Conservation (phyloP, 2,329 filamentous ascomycete genomes). For the Epichloe festucae region DNA sequence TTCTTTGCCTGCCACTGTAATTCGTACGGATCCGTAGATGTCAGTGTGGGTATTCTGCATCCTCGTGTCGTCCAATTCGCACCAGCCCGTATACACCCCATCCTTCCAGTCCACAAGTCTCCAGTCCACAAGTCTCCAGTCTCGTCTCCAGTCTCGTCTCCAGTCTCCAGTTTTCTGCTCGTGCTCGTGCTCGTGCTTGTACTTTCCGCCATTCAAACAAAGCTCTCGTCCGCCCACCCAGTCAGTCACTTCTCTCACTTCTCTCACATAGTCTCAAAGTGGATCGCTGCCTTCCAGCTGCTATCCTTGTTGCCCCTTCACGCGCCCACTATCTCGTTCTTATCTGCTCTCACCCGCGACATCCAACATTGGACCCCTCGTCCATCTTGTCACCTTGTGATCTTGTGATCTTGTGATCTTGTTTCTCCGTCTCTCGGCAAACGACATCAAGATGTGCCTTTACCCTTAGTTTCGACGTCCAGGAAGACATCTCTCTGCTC, state of each 20-base stretch:
- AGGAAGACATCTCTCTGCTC: neutral
- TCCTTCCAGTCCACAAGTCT: neutral
- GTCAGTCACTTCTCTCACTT: too few species aligned
- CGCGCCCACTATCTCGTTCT: neutral
- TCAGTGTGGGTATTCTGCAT: too few species aligned
- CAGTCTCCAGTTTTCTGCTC: neutral
- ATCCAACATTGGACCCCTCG: neutral
- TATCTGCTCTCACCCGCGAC: constrained; percentile 1
- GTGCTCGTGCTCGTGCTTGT: neutral
- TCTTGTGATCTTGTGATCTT: neutral
- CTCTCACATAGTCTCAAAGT: neutral
- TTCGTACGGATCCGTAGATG: too few species aligned
- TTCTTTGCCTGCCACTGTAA: too few species aligned
- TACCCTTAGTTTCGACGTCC: neutral
- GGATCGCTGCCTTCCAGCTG: neutral
- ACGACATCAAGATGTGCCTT: neutral
- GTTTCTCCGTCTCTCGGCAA: neutral
- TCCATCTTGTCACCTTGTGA: neutral
- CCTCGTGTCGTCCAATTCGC: neutral
- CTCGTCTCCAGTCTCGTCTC: too few species aligned
- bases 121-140: too few species aligned
- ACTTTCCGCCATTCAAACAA: neutral
- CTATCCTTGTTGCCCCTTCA: neutral
- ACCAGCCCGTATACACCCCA: neutral
- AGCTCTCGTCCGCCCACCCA: neutral